phyloP scores from a whole-genome alignment of 2,329 filamentous ascomycete species.

The Ascochyta rabiei region DNA sequence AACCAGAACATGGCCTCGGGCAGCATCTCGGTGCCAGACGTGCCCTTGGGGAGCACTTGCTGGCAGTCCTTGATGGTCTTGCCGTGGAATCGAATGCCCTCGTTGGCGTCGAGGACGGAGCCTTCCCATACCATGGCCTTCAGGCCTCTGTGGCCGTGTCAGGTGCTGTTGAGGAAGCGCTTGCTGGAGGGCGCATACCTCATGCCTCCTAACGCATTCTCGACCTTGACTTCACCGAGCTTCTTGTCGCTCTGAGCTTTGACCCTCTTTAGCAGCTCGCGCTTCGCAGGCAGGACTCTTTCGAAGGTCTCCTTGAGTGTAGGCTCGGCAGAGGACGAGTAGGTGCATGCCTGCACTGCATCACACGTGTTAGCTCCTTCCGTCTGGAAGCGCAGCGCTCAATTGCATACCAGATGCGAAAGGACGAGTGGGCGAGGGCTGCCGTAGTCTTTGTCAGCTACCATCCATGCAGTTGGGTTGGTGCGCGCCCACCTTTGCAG shows the following conservation, averaged over 20 bases:
- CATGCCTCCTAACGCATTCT: slow-evolving; percentile 96
- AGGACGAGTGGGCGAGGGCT: slow-evolving; percentile 42
- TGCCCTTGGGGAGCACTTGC: slow-evolving; percentile 89
- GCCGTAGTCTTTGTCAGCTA: slow-evolving; percentile 22
- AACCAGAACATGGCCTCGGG: slow-evolving; percentile 99
- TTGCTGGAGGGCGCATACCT: slow-evolving; percentile 55
- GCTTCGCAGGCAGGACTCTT: slow-evolving; percentile 85
- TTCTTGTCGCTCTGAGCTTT: slow-evolving; percentile 83
- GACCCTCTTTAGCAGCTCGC: slow-evolving; percentile 91
- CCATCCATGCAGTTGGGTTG: background rate
- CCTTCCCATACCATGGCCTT: slow-evolving; percentile 99
- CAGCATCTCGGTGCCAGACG: slow-evolving; percentile 91
- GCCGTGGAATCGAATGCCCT: slow-evolving; percentile 98
- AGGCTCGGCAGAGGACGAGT: slow-evolving; percentile 78
- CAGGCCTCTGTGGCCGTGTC: slow-evolving; percentile 64
- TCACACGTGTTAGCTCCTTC: slow-evolving; percentile 21
- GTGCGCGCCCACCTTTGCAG: slow-evolving; percentile 62
- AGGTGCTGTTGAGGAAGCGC: background rate
- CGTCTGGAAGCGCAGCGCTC: slow-evolving; percentile 3
- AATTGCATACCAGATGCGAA: slow-evolving; percentile 47
- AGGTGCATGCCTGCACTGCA: slow-evolving; percentile 59
- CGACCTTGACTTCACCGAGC: slow-evolving; percentile 90
- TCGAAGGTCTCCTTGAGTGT: slow-evolving; percentile 88
- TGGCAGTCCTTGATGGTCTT: slow-evolving; percentile 99
- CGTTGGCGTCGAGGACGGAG: slow-evolving; percentile 92